Conservation (phyloP, 2,329 filamentous ascomycete genomes). For the Zopfia rhizophila region DNA sequence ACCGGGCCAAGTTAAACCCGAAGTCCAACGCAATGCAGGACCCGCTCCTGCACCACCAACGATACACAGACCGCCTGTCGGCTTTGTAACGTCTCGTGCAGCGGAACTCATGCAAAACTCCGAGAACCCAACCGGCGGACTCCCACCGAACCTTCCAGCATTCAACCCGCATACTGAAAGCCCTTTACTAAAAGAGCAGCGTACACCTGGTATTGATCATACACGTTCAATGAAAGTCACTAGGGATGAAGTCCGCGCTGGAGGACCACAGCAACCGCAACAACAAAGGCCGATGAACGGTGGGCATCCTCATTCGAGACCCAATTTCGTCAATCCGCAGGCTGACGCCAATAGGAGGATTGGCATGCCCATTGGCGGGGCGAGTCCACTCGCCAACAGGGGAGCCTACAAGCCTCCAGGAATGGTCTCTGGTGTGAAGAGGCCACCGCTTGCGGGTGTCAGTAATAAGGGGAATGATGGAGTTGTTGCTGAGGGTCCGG, state of each 20-base stretch:
- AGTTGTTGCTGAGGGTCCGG: constrained; percentile 39
- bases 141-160: constrained; percentile 43
- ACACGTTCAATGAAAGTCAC: constrained; percentile 77
- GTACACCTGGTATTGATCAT: constrained; percentile 89
- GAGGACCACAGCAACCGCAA: constrained; percentile 1
- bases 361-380: constrained; percentile 58
- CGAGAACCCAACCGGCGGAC: constrained; percentile 38
- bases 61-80: constrained; percentile 45
- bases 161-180: constrained; percentile 63
- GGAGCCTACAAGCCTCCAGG: constrained; percentile 58
- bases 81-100: constrained; percentile 59
- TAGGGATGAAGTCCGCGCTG: constrained; percentile 53
- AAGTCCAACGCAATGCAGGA: constrained; percentile 17
- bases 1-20: constrained; percentile 11
- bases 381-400: constrained; percentile 57
- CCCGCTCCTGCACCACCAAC: constrained; percentile 18
- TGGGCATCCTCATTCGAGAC: constrained; percentile 15
- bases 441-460: constrained; percentile 56
- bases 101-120: constrained; percentile 53
- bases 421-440: constrained; percentile 40
- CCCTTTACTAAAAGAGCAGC: constrained; percentile 77
- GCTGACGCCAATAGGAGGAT: constrained; percentile 59
- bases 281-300: not conserved
- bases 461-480: constrained; percentile 53
- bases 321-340: constrained; percentile 61